phyloP scores from a whole-genome alignment of 2,329 filamentous ascomycete genomes.

The Camillea tinctor region DNA sequence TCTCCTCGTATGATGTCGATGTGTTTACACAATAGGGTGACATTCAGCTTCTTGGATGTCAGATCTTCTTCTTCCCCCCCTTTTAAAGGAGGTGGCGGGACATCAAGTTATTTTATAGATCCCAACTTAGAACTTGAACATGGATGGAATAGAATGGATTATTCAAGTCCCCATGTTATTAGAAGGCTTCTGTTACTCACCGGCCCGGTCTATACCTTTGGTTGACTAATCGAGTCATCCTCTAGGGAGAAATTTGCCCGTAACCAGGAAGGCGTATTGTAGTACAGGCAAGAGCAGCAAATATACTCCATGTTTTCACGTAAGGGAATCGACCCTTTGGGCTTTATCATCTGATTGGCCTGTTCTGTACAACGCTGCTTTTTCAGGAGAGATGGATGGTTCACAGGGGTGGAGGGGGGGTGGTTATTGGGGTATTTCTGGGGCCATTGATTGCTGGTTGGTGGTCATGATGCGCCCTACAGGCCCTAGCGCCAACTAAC shows the following conservation, averaged over 20 bases:
- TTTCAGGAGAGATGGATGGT: slow-evolving; percentile 19
- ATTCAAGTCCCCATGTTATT: too few species aligned
- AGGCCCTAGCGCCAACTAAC: not conserved
- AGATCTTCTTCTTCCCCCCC: not conserved
- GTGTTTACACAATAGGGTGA: not conserved
- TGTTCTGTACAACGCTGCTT: slow-evolving; percentile 14
- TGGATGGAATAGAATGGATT: too few species aligned
- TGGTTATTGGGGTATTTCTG: slow-evolving; percentile 10
- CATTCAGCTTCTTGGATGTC: not conserved
- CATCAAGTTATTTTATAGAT: not conserved
- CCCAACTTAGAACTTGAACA: not conserved
- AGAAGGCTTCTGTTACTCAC: not conserved
- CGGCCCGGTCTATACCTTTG: slow-evolving; percentile 4
- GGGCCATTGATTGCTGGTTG: not conserved
- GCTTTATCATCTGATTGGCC: slow-evolving; percentile 14
- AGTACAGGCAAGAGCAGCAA: slow-evolving; percentile 4
- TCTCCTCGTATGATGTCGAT: not conserved
- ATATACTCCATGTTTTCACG: slow-evolving; percentile 21
- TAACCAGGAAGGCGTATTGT: slow-evolving; percentile 6
- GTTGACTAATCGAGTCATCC: slow-evolving; percentile 23
- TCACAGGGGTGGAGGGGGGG: slow-evolving; percentile 3
- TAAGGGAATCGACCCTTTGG: slow-evolving; percentile 23
- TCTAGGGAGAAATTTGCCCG: slow-evolving; percentile 3
- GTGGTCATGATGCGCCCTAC: too few species aligned
- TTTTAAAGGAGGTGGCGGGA: not conserved